These are phyloP conservation scores for Coleophoma crateriformis DNA, from an alignment of 2,329 filamentous ascomycete species.

Conservation along the genomic window DNA sequence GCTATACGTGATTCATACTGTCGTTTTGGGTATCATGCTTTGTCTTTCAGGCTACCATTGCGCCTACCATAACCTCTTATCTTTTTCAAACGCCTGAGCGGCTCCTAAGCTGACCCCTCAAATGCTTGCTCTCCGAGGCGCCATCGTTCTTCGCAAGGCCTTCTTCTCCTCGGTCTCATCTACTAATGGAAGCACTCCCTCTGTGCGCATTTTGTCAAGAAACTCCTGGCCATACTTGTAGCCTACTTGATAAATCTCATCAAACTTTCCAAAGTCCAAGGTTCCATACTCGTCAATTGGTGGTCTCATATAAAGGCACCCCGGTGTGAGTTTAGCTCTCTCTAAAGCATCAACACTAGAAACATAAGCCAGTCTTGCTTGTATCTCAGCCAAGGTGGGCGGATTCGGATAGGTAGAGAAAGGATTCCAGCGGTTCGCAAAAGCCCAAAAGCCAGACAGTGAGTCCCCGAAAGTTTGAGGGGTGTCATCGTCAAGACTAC, in stretches of 20 bases:
- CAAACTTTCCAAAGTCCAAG: slow-evolving; percentile 93
- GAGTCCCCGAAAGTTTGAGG: slow-evolving; percentile 93
- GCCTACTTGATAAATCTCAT: slow-evolving; percentile 89
- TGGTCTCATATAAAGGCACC: slow-evolving; percentile 94
- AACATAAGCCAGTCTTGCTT: slow-evolving; percentile 90
- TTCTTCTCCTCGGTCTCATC: slow-evolving; percentile 75
- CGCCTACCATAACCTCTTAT: too few species aligned
- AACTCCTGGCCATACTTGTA: slow-evolving; percentile 82
- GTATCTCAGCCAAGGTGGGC: slow-evolving; percentile 91
- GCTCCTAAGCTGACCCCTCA: slow-evolving; percentile 23
- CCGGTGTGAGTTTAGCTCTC: slow-evolving; percentile 82
- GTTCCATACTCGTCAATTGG: slow-evolving; percentile 92
- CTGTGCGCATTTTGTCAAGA: slow-evolving; percentile 67
- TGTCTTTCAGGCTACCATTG: not conserved
- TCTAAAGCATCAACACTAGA: slow-evolving; percentile 92
- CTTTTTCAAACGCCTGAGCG: too few species aligned
- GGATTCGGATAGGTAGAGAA: slow-evolving; percentile 86
- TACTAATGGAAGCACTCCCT: slow-evolving; percentile 66
- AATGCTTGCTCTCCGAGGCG: slow-evolving; percentile 73
- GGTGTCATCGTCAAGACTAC: slow-evolving; percentile 83
- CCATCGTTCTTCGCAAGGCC: slow-evolving; percentile 71
- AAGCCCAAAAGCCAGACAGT: slow-evolving; percentile 90
- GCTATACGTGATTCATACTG: not conserved
- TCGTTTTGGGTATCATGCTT: not conserved
- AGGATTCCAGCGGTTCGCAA: slow-evolving; percentile 94